Evolutionary conservation across 1,139 yeast species (phyloP), one percentile per base, ranked within the genome.

Genomic region (Hyphopichia pseudoburtonii): DNA sequence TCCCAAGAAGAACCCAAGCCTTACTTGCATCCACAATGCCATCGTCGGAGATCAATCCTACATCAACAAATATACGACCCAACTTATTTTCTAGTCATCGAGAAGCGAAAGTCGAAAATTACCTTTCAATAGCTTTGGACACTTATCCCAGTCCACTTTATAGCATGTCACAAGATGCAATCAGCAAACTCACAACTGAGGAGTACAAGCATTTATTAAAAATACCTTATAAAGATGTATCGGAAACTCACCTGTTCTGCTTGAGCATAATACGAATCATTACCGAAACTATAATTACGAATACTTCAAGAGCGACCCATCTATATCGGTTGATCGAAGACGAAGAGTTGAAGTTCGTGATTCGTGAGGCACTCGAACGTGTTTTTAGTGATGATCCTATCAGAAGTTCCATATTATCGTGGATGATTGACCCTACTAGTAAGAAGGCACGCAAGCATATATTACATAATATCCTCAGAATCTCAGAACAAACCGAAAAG

Each of bases 61-160:
- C 30, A 25, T 24, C 36, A 4, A 5, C 35, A 16, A 36, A 18
- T n/a, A 28, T 34, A 28, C 28, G 40, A 22, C 39, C 40, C 11
- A 19, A 37, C 24, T 17, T 41, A 28, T 45, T 45, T 28, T 32
- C 46, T 5, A 37, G 41, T 6, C 26, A 32, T 22, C 17, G 19
- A 25, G 16, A 22, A 7, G 10, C 7, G 24, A 38, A 18, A 18
- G 18, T n/a, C 35, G 43, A 14, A 30, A 26, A 18, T 23, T 39
- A 10, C 29, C 19, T 5, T 18, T 11, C 36, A 7, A 28, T 55
- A 23, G 51, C 60, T 2, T 28, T 38, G 27, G 56, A 59, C 34
- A 46, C 60, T 1, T 54, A 48, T 39, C 65, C 68, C 5, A 67
- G 67, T 36, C 74, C 76, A 3, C 49, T 70, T 22, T 57, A 53